A percentile compares a stretch with the other conserved stretches of the same genome.
These are phyloP conservation scores for Microbotryum scabiosae DNA, from an alignment of 1,284 basidiomycete genomes.

Conservation along the genomic window DNA sequence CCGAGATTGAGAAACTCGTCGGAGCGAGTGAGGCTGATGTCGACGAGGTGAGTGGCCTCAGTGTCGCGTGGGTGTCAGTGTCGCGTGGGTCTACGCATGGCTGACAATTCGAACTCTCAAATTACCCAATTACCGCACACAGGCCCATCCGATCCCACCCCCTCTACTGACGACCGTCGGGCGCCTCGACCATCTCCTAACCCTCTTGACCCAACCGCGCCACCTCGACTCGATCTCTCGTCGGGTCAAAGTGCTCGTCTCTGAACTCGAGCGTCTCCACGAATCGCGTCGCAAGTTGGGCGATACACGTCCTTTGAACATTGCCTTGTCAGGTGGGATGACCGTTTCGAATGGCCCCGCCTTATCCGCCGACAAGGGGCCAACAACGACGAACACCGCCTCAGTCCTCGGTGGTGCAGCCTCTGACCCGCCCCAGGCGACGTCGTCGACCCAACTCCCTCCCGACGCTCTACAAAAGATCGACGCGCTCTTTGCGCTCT, in stretches of 20 bases:
- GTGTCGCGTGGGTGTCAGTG: too few relatives aligned
- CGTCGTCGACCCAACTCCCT: constrained; percentile 43
- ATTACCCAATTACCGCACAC: background rate
- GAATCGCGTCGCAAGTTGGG: constrained; percentile 44
- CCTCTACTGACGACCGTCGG: constrained; percentile 73
- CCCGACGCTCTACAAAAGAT: constrained; percentile 49
- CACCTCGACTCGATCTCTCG: constrained; percentile 95
- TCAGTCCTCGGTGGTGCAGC: constrained; percentile 30
- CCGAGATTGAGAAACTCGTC: constrained; percentile 66
- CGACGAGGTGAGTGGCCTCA: constrained; percentile 32
- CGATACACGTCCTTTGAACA: constrained; percentile 34
- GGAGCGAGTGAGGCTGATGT: constrained; percentile 46
- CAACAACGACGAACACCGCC: constrained; percentile 18
- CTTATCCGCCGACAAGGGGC: constrained; percentile 28
- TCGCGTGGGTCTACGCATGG: background rate
- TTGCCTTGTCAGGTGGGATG: constrained; percentile 42
- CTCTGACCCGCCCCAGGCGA: constrained; percentile 14
- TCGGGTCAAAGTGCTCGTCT: constrained; percentile 81
- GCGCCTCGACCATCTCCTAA: constrained; percentile 74
- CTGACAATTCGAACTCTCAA: constrained; percentile 26
- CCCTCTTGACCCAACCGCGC: constrained; percentile 83
- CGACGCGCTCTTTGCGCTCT: constrained; percentile 54
- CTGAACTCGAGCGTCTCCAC: constrained; percentile 81
- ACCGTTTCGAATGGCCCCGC: constrained; percentile 21
- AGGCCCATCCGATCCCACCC: constrained; percentile 49